Percentiles rank a stretch among this genome's conserved stretches.
Evolutionary conservation across 2,329 filamentous ascomycete species (phyloP).

Genomic region (Colletotrichum coccodes): DNA sequence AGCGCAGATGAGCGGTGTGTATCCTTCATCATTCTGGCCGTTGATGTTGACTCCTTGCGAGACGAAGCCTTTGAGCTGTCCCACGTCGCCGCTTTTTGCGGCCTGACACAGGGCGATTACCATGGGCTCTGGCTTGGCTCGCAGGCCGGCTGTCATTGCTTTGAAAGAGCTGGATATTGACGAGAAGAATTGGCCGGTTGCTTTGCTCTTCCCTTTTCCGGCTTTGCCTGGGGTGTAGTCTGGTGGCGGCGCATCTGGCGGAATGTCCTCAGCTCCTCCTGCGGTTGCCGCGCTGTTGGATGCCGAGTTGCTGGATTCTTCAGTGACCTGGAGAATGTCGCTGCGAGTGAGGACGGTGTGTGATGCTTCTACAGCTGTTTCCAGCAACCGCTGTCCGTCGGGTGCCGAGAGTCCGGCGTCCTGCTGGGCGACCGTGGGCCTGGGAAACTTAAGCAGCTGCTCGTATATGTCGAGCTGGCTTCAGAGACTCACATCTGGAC

Average conservation of each 20-base stretch:
- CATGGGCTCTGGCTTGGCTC: slow-evolving; percentile 48
- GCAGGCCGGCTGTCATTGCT: slow-evolving; percentile 44
- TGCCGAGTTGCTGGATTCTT: background rate
- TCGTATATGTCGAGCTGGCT: background rate
- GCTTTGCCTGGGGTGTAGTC: background rate
- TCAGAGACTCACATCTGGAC: slow-evolving; percentile 21
- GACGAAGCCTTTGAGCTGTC: slow-evolving; percentile 45
- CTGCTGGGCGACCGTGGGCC: slow-evolving; percentile 21
- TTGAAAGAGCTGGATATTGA: slow-evolving; percentile 47
- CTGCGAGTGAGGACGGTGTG: slow-evolving; percentile 13
- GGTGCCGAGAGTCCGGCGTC: slow-evolving; percentile 17
- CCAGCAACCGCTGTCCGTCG: slow-evolving; percentile 17
- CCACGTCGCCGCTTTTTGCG: slow-evolving; percentile 43
- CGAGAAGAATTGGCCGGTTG: slow-evolving; percentile 35
- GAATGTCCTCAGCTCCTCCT: background rate
- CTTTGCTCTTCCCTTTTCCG: slow-evolving; percentile 29
- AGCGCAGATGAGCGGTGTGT: slow-evolving; percentile 47
- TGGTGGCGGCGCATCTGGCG: background rate
- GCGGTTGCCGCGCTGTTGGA: background rate
- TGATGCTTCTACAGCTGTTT: slow-evolving; percentile 27
- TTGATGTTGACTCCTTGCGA: slow-evolving; percentile 48
- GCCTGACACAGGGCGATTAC: slow-evolving; percentile 49
- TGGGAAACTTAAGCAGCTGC: background rate
- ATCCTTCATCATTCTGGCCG: slow-evolving; percentile 47
- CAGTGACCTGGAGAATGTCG: background rate